phyloP scores from a whole-genome alignment of 768 basidiomycete species.

The Serendipita vermifera region DNA sequence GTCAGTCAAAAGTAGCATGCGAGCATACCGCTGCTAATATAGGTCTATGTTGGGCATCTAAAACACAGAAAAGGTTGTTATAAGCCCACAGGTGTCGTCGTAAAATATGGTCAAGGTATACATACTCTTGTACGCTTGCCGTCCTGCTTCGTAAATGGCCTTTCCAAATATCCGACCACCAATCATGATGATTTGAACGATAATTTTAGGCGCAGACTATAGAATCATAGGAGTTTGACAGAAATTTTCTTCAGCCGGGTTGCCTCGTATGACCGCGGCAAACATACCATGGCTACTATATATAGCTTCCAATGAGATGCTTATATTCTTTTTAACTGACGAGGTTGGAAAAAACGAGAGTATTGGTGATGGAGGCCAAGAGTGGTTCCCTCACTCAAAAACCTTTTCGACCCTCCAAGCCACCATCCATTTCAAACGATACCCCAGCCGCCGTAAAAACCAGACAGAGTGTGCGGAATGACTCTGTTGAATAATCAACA shows the following conservation, averaged over 20 bases:
- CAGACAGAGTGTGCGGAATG: constrained; percentile 41
- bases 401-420: background rate
- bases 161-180: constrained; percentile 78
- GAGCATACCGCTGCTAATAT: constrained; percentile 40
- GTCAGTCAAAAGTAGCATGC: background rate
- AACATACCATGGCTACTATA: no score
- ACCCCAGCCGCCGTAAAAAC: constrained; percentile 12
- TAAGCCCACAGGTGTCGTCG: no score
- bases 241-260: no score
- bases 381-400: background rate
- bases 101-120: no score
- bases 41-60: constrained; percentile 77
- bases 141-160: constrained; percentile 79
- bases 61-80: no score
- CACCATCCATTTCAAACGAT: background rate
- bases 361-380: background rate
- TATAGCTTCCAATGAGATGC: background rate
- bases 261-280: no score
- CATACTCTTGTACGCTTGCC: constrained; percentile 88
- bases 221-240: no score
- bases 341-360: background rate
- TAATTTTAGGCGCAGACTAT: constrained; percentile 71
- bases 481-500: constrained; percentile 25
- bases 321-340: background rate
- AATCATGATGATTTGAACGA: constrained; percentile 67